Percentiles rank a stretch among this genome's conserved stretches.
Evolutionary conservation across 805 yeast species (phyloP).

Genomic region (Starmerella tilneyi): DNA sequence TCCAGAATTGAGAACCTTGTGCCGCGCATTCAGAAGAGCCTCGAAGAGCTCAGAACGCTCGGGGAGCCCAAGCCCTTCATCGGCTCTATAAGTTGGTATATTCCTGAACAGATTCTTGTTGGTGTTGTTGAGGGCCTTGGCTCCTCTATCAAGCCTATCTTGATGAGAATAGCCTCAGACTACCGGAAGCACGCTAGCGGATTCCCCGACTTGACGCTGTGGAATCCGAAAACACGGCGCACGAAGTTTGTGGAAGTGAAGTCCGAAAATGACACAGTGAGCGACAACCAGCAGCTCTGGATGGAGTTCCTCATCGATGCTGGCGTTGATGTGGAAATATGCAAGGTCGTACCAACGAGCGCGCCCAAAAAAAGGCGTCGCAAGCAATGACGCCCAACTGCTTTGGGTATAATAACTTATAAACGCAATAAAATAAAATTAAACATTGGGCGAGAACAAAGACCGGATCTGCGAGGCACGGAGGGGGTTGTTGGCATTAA

Average conservation of each 20-base stretch:
- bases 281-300: constrained; percentile 34
- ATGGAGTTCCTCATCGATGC: constrained; percentile 27
- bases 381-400: not conserved
- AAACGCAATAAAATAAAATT: constrained; percentile 3
- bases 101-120: constrained; percentile 11
- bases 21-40: not conserved
- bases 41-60: not conserved
- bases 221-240: constrained; percentile 19
- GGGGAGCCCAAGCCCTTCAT: constrained; percentile 24
- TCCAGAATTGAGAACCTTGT: constrained; percentile 23
- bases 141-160: constrained; percentile 5
- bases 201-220: constrained; percentile 33
- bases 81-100: constrained; percentile 30
- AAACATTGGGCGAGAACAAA: not conserved
- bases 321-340: constrained; percentile 30
- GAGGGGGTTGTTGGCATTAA: not conserved
- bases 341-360: constrained; percentile 20
- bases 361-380: constrained; percentile 10
- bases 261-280: constrained; percentile 32
- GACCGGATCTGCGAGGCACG: not conserved
- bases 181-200: constrained; percentile 28
- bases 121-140: constrained; percentile 18
- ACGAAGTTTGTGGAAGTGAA: constrained; percentile 32
- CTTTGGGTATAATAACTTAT: constrained; percentile 4
- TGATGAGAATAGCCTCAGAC: constrained; percentile 17